Percentiles rank a stretch among this genome's conserved stretches.
These are phyloP conservation scores for Rubus idaeus DNA, from an alignment of 306 rosid species.

Conservation along the genomic window DNA sequence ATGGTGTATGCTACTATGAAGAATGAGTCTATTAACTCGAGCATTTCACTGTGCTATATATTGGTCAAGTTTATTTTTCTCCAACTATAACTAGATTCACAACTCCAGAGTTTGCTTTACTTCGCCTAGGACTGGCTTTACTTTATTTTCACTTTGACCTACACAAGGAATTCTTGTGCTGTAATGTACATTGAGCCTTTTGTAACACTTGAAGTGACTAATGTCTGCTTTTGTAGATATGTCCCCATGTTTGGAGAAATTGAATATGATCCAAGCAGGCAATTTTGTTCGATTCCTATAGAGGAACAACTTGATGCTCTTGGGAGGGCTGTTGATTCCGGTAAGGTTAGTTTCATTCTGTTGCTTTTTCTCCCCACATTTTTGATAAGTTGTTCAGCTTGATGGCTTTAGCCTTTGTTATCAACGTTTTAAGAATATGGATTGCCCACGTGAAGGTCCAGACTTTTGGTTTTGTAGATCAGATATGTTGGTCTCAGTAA, in stretches of 20 bases:
- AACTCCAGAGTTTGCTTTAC: not conserved
- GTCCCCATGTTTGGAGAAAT: constrained; percentile 95
- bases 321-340: constrained; percentile 58
- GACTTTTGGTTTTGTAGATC: constrained; percentile 48
- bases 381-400: not conserved
- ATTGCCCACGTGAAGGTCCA: not conserved
- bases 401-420: constrained; percentile 15
- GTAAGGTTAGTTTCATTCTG: constrained; percentile 53
- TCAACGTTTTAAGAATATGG: constrained; percentile 2
- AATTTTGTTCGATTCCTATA: constrained; percentile 57
- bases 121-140: not conserved
- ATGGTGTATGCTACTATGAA: not conserved
- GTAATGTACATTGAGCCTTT: not conserved
- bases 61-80: not conserved
- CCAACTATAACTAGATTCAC: not conserved
- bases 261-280: constrained; percentile 68
- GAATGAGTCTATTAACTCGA: not conserved
- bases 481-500: constrained; percentile 87
- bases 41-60: not conserved
- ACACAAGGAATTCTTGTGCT: not conserved
- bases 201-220: not conserved
- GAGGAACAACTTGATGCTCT: constrained; percentile 81
- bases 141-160: too few species aligned
- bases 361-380: not conserved
- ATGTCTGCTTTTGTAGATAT: constrained; percentile 47